These are phyloP conservation scores for Verticillium longisporum DNA, from an alignment of 2,329 filamentous ascomycete genomes.

Conservation along the genomic window DNA sequence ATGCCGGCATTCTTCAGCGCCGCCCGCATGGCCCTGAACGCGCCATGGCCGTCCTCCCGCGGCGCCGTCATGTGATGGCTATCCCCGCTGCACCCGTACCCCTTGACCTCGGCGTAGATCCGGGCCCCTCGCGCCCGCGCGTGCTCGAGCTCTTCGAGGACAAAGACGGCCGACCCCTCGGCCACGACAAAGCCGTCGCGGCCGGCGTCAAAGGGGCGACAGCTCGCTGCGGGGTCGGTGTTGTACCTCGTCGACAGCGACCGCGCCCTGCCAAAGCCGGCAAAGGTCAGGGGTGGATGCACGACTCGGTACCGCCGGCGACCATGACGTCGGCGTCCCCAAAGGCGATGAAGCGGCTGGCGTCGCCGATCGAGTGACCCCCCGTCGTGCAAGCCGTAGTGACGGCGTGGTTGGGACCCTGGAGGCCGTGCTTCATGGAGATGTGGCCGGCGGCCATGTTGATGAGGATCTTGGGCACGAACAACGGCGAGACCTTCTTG, in stretches of 20 bases:
- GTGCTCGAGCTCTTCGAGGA: constrained; percentile 88
- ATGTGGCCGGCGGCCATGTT: constrained; percentile 94
- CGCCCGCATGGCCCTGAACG: constrained; percentile 75
- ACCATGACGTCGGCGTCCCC: constrained; percentile 94
- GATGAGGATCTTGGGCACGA: constrained; percentile 87
- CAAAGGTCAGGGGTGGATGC: constrained; percentile 88
- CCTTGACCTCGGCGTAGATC: constrained; percentile 83
- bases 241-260: constrained; percentile 82
- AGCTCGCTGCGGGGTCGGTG: constrained; percentile 60
- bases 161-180: constrained; percentile 80
- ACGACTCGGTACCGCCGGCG: constrained; percentile 91
- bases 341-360: constrained; percentile 82
- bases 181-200: constrained; percentile 86
- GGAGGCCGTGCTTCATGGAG: constrained; percentile 84
- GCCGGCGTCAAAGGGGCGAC: constrained; percentile 77
- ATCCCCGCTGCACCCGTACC: constrained; percentile 87
- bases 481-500: constrained; percentile 85
- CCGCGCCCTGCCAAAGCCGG: constrained; percentile 82
- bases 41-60: constrained; percentile 72
- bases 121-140: constrained; percentile 69
- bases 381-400: constrained; percentile 97
- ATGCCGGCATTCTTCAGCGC: constrained; percentile 69
- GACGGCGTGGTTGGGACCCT: constrained; percentile 85
- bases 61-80: constrained; percentile 93
- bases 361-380: constrained; percentile 90